A percentile compares a stretch with the other conserved stretches of the same genome.
phyloP scores from a whole-genome alignment of 2,329 filamentous ascomycete genomes.

The Bipolaris oryzae region DNA sequence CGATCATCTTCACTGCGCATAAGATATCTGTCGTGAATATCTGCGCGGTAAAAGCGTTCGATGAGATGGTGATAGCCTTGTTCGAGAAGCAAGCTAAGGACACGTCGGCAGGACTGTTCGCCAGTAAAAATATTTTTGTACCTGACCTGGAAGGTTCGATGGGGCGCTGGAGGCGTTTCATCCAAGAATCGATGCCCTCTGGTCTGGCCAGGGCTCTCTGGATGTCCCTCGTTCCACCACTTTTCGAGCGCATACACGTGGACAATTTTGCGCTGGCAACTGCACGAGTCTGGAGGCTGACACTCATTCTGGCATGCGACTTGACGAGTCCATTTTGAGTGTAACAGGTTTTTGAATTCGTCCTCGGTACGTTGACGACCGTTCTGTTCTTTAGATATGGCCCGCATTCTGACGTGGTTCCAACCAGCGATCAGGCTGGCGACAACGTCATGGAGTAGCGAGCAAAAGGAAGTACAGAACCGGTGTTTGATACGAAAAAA shows the following conservation, averaged over 20 bases:
- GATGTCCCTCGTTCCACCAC: background rate
- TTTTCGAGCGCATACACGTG: background rate
- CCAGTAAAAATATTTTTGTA: background rate
- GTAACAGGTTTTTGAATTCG: background rate
- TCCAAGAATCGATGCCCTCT: background rate
- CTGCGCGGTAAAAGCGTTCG: background rate
- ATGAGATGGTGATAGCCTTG: background rate
- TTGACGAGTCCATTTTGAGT: background rate
- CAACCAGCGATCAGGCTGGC: slow-evolving; percentile 9
- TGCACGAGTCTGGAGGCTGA: background rate
- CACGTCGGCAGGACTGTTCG: background rate
- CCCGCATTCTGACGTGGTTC: slow-evolving; percentile 12
- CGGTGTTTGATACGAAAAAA: background rate
- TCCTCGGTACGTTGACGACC: background rate
- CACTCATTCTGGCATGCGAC: background rate
- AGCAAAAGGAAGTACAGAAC: background rate
- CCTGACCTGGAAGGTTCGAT: background rate
- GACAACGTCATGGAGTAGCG: background rate
- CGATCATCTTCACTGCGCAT: background rate
- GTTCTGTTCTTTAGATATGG: background rate
- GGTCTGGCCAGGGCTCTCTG: background rate
- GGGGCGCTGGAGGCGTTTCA: background rate
- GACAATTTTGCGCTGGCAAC: background rate
- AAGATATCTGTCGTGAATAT: background rate
- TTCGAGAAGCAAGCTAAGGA: background rate